phyloP scores from a whole-genome alignment of 257 asterid genomes.

The Apocynum venetum region DNA sequence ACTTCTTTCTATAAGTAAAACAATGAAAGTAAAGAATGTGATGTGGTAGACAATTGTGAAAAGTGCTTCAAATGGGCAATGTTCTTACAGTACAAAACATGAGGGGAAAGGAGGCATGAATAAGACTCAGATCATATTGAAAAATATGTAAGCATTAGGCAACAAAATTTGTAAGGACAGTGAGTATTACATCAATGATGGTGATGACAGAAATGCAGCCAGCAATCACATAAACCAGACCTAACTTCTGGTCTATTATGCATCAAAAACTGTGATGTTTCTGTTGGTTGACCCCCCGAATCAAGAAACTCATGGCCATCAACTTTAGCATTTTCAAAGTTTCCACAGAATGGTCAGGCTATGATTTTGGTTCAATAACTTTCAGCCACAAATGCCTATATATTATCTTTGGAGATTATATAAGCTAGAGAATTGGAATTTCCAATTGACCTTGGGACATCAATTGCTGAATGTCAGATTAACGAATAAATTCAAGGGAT shows the following conservation, averaged over 20 bases:
- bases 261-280: neutral
- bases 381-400: neutral
- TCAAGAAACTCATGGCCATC: neutral
- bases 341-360: neutral
- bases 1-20: neutral
- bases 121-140: neutral
- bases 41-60: neutral
- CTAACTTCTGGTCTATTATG: neutral
- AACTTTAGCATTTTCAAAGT: too few species aligned
- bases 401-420: neutral
- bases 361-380: neutral
- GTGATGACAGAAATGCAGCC: neutral
- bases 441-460: neutral
- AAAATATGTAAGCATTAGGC: neutral
- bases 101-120: neutral
- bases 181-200: neutral
- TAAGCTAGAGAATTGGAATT: neutral
- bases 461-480: neutral
- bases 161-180: neutral
- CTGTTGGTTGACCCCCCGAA: neutral
- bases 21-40: neutral
- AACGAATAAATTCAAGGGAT: neutral
- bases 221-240: neutral
- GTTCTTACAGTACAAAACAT: neutral
- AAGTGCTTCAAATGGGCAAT: neutral